Base-by-base conservation (phyloP, 1,284 basidiomycete genomes). In the Wolfiporia cocos region DNA sequence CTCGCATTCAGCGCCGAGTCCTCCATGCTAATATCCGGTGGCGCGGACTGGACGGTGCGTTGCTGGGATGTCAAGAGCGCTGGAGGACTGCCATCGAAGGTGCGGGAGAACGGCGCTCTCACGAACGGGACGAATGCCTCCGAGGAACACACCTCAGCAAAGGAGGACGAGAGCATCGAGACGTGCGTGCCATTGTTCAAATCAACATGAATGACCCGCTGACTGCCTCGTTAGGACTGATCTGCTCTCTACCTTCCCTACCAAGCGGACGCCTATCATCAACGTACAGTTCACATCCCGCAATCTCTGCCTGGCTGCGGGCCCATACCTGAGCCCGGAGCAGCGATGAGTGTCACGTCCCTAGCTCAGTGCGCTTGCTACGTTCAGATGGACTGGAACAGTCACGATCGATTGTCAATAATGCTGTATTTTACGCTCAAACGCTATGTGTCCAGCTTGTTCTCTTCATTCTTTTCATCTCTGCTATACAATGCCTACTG, bases 11-110 rank as follows among this genome's bases (percentile, higher is more conserved):
- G 88, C 48, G 86, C 85, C 11, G 95, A 98, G 62, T 93, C 92
- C 0, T 83, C 81, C 1, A 64, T 98, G 44, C 78, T 99, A 22
- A 87, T 97, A 2, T 92, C 88, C 43, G 92, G 92, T 4, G 76
- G 85, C 21, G 81, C 91, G 18, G 96, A 99, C 62, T 92, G 90
- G 75, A 96, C 92, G 1, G 93, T 98, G 10, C 74, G 92, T 19
- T 93, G 92, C 48, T 99, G 96, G 96, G 96, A 99, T 62, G 86
- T 97, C 21, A 89, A 90, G 59, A 67, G 76, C 28, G 67, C 88
- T 1, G 92, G 92, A 12, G 89, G 88, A 0, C 60, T 69, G 17
- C 70, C 68, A 38, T 61, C 52, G 19, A 78, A 81, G 63, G 48
- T 67, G 31, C 67, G 69, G 34, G 79, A 81, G 54, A 78, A 77